Evolutionary conservation across 805 yeast genomes (phyloP).

Genomic region (Suhomyces emberorum): DNA sequence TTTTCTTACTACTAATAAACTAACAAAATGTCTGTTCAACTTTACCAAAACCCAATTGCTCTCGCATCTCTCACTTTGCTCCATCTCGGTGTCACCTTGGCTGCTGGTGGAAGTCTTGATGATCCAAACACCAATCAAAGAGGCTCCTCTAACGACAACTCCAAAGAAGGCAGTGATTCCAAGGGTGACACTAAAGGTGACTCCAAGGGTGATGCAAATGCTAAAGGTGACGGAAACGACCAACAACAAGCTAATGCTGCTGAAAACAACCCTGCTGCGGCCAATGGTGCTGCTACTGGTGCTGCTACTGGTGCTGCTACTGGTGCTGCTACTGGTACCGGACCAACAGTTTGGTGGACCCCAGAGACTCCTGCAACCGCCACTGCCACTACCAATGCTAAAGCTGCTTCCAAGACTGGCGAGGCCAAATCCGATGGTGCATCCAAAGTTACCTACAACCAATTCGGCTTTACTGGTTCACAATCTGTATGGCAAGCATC

Average conservation of each 20-base stretch:
- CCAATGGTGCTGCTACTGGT: conserved; percentile 4
- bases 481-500: conserved; percentile 32
- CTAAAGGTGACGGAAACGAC: not conserved
- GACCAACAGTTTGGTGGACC: conserved; percentile 7
- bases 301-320: conserved; percentile 1
- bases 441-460: conserved; percentile 27
- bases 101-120: conserved; percentile 17
- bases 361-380: conserved; percentile 6
- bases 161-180: conserved; percentile 5
- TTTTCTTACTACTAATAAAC: not conserved
- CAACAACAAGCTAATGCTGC: conserved; percentile 1
- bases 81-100: conserved; percentile 7
- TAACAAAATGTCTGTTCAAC: conserved; percentile 15
- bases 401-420: conserved; percentile 10
- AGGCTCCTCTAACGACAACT: conserved; percentile 1
- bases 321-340: conserved; percentile 9
- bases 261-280: conserved; percentile 3
- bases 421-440: conserved; percentile 10
- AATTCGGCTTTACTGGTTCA: conserved; percentile 42
- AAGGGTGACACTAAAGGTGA: conserved; percentile 3
- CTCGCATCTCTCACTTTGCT: conserved; percentile 2
- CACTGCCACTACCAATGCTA: conserved; percentile 7
- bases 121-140: conserved; percentile 1
- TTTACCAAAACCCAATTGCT: conserved; percentile 4
- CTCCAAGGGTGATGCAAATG: not conserved